Conservation (phyloP, 805 yeast species). For the Starmerella potacharoeniae region DNA sequence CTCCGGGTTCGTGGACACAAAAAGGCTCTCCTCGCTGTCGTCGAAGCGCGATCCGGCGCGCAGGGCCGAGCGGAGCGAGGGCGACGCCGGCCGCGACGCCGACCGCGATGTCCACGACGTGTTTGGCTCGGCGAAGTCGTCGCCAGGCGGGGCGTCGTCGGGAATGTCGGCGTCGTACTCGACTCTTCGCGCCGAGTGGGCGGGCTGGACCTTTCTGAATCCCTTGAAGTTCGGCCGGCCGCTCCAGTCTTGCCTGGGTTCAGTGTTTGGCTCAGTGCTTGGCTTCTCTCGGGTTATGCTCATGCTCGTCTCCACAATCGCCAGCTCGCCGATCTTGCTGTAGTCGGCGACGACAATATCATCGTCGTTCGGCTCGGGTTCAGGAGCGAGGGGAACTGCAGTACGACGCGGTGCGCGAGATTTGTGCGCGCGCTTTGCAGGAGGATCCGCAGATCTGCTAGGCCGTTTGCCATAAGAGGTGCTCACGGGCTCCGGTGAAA, state of each 20-base stretch:
- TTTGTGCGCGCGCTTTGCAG: not conserved
- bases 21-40: not conserved
- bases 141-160: not conserved
- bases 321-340: not conserved
- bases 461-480: too few species aligned
- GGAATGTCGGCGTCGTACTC: not conserved
- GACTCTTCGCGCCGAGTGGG: not conserved
- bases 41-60: not conserved
- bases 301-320: not conserved
- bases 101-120: not conserved
- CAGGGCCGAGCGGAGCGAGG: not conserved
- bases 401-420: not conserved
- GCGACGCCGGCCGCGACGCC: not conserved
- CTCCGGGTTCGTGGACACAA: conserved; percentile 1
- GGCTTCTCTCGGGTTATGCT: not conserved
- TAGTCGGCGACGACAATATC: not conserved
- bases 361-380: not conserved
- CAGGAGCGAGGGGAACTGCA: not conserved
- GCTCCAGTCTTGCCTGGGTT: not conserved
- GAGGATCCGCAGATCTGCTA: not conserved
- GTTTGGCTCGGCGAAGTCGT: not conserved
- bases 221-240: conserved; percentile 20
- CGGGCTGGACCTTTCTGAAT: conserved; percentile 6
- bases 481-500: too few species aligned
- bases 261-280: not conserved